These are phyloP conservation scores for Magnolia officinalis DNA, from an alignment of 164 flowering plant genomes.

Conservation along the genomic window DNA sequence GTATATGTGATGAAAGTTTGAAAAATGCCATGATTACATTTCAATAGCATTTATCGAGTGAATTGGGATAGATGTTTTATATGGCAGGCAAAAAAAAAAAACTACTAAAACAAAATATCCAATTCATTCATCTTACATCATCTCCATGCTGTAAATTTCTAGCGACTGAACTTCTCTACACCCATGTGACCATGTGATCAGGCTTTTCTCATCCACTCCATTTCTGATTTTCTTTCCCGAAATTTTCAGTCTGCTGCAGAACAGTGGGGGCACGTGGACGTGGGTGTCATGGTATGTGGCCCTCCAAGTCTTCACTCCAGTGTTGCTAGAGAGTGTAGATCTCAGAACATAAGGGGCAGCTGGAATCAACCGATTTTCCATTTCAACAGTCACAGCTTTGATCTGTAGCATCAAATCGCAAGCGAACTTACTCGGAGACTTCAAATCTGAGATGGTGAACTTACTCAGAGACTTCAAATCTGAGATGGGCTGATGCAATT, in stretches of 20 bases:
- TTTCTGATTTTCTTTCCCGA: constrained; percentile 31
- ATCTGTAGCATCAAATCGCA: constrained; percentile 32
- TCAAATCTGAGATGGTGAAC: neutral
- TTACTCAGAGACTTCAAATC: neutral
- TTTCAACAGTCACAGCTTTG: constrained; percentile 85
- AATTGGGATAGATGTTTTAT: neutral
- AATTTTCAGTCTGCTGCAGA: constrained; percentile 45
- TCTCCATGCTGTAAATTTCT: neutral
- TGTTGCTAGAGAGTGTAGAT: constrained; percentile 73
- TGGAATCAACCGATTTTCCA: constrained; percentile 51
- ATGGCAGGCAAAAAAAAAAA: neutral
- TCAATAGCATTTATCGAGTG: too few species aligned
- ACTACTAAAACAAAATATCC: neutral
- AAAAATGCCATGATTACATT: too few species aligned
- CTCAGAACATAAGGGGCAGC: constrained; percentile 39
- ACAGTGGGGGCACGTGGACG: constrained; percentile 64
- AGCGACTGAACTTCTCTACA: neutral
- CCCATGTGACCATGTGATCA: neutral
- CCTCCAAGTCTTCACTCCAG: constrained; percentile 68
- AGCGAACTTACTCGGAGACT: neutral
- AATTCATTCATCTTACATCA: neutral
- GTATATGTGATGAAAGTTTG: too few species aligned
- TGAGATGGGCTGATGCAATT: neutral
- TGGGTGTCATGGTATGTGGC: constrained; percentile 84
- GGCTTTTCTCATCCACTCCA: neutral